A percentile compares a stretch with the other conserved stretches of the same genome.
phyloP scores from a whole-genome alignment of 2,329 filamentous ascomycete species.

The Fusarium setosum region DNA sequence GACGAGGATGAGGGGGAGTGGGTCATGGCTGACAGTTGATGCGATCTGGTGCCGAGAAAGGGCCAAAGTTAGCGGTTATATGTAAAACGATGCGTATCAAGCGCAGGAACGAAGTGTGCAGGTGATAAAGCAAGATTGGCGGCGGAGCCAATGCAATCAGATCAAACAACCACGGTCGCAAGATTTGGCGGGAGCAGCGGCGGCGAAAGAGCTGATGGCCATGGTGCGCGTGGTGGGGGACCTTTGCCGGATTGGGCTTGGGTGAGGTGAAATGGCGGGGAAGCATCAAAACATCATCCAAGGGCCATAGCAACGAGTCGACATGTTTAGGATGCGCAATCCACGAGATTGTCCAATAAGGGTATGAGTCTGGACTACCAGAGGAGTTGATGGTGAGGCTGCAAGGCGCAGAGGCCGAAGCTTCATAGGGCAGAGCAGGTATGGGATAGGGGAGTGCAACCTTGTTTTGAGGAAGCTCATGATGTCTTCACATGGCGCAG shows the following conservation, averaged over 20 bases:
- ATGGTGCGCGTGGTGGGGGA: slow-evolving; percentile 42
- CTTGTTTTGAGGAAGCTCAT: slow-evolving; percentile 59
- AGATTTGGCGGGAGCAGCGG: slow-evolving; percentile 37
- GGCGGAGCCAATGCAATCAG: slow-evolving; percentile 36
- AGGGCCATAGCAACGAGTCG: slow-evolving; percentile 32
- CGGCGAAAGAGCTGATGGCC: slow-evolving; percentile 39
- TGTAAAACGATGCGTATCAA: slow-evolving; percentile 15
- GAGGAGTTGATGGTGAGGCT: not conserved
- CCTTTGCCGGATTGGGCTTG: slow-evolving; percentile 45
- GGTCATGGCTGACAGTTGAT: slow-evolving; percentile 69
- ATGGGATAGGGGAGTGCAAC: slow-evolving; percentile 43
- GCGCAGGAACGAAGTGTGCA: slow-evolving; percentile 15
- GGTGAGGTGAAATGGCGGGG: slow-evolving; percentile 44
- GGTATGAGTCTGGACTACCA: slow-evolving; percentile 8
- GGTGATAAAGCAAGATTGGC: slow-evolving; percentile 28
- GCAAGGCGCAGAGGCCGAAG: not conserved
- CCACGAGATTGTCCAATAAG: not conserved
- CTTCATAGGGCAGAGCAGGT: slow-evolving; percentile 6
- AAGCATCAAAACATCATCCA: slow-evolving; percentile 43
- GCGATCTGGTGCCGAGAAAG: slow-evolving; percentile 54
- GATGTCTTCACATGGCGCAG: slow-evolving; percentile 52
- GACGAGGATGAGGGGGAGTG: slow-evolving; percentile 83
- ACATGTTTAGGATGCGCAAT: slow-evolving; percentile 15
- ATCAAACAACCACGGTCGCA: slow-evolving; percentile 39
- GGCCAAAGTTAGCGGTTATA: slow-evolving; percentile 26